Base-by-base conservation (phyloP, 345 rosid genomes). In the Arabidopsis arenosa region DNA sequence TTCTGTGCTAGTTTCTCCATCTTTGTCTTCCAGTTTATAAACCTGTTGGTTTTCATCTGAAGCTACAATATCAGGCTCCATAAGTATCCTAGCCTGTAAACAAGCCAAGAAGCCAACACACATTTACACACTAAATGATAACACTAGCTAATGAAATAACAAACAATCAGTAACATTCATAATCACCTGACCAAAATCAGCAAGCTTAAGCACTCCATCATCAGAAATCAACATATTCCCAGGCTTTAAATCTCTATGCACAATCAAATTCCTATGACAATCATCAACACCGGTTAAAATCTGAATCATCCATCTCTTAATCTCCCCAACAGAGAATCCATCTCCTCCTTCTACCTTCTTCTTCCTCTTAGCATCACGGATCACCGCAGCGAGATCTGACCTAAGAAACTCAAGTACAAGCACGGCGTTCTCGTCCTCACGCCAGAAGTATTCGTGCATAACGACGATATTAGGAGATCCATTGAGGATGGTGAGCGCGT, bases 111-210 rank as follows among this genome's bases (percentile, higher is more conserved):
- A 65, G 35, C 39, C 67, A 64, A 64, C 63, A 64, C 36, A 67
- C 47, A 30, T 2, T 61, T 52, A 56, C 17, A 62, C 66, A 13
- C 49, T 23, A 39, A 37, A 18, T 36, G 59, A 41, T 10, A 13
- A 32, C 11, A 33, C 47, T 35, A 53, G 4, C 32, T 23, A 65
- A 63, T 64, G 63, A 23, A 51, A 63, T 28, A 18, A 15, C 2
- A 39, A 1, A 52, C 32, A 28, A 28, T 17, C 12, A 73, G 63
- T 28, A 33, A 1, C n/a, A 11, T 11, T 15, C 1, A 58, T 5
- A 59, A 57, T 79, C 78, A 92, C 97, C 99, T 92, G 99, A 13
- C 99, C 99, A 63, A 95, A 95, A 90, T 95, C 97, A 10, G 99
- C 99, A 68, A 95, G 75, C 83, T 95, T 95, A 49, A 95, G 97